Percentiles rank a stretch among this genome's conserved stretches.
Evolutionary conservation across 148 eudicot genomes (phyloP).

Genomic region (Selenicereus undatus): DNA sequence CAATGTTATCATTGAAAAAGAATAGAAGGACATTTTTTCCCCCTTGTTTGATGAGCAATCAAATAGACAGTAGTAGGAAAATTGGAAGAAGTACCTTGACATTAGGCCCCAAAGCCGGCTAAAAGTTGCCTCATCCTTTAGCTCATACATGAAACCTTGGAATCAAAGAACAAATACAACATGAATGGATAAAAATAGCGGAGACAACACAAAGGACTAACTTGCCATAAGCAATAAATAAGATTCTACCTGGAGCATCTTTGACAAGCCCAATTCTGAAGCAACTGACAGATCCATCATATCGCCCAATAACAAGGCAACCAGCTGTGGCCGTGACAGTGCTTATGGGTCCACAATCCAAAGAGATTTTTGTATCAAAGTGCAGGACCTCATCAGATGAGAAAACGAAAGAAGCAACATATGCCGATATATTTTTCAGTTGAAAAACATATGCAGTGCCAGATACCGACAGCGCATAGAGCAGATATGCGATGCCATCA

Average conservation of each 20-base stretch:
- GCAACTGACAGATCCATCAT: conserved; percentile 76
- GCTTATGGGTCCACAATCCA: conserved; percentile 52
- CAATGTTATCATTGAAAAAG: not conserved
- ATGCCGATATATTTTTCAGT: conserved; percentile 44
- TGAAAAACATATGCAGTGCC: conserved; percentile 67
- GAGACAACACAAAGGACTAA: not conserved
- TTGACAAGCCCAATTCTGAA: conserved; percentile 72
- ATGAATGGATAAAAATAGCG: not conserved
- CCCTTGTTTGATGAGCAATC: no score
- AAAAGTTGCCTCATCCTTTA: conserved; percentile 85
- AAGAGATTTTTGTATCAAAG: conserved; percentile 43
- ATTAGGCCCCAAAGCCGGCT: conserved; percentile 88
- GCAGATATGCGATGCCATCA: conserved; percentile 53
- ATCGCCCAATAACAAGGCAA: conserved; percentile 74
- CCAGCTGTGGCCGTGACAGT: conserved; percentile 63
- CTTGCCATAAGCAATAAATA: not conserved
- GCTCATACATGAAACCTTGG: conserved; percentile 64
- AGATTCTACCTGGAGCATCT: conserved; percentile 55
- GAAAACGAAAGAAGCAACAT: conserved; percentile 53
- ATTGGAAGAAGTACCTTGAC: conserved; percentile 55
- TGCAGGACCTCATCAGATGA: conserved; percentile 52
- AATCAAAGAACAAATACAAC: conserved; percentile 6
- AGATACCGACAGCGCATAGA: conserved; percentile 62
- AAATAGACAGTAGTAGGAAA: not conserved
- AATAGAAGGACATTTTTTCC: no score